Base-by-base conservation (phyloP, 164 flowering plant genomes). In the Vitis cinerea region DNA sequence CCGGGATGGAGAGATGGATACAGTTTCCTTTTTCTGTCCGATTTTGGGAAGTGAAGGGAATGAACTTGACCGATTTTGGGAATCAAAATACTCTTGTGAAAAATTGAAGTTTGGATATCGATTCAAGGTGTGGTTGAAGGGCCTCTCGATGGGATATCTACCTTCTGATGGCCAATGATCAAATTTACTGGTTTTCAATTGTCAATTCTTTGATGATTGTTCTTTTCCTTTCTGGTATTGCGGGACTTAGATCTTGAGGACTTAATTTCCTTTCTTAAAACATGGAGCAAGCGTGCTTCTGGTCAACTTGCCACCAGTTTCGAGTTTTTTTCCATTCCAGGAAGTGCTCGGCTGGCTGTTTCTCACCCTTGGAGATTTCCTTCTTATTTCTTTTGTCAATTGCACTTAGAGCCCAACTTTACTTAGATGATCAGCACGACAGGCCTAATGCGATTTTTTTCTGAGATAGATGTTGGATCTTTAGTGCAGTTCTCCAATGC, bases 281-380 rank as follows among this genome's bases (percentile, higher is more conserved):
- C 79, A 96, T 96, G 99, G 99, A 92, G 87, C 84, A 80, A 81
- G 83, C 72, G 57, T 70, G 75, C 83, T 66, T 81, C 64, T 83
- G 84, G 84, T 83, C 97, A 82, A 84, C 82, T 71, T 79, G 83
- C 87, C 74, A 60, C 84, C 83, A 70, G 72, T 79, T 64, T 69
- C 77, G 70, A 74, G 76, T 78, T 74, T 81, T 19, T 19, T 90
- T 64, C 84, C 90, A 74, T 83, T 89, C 83, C 85, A 81, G 72
- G 88, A 92, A 90, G 90, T 86, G 73, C 94, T 93, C 70, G 89
- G 87, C 75, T 87, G 95, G 97, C 84, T 93, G 85, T 89, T 87
- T 83, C 77, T 83, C 75, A 72, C 78, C 80, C 80, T 78, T 80
- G 93, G 90, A 75, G 87, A 81, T 76, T 87, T 82, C 72, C 84